Percentiles rank a stretch among this genome's conserved stretches.
These are phyloP conservation scores for Pyrus betulifolia DNA, from an alignment of 306 rosid species.

Conservation along the genomic window DNA sequence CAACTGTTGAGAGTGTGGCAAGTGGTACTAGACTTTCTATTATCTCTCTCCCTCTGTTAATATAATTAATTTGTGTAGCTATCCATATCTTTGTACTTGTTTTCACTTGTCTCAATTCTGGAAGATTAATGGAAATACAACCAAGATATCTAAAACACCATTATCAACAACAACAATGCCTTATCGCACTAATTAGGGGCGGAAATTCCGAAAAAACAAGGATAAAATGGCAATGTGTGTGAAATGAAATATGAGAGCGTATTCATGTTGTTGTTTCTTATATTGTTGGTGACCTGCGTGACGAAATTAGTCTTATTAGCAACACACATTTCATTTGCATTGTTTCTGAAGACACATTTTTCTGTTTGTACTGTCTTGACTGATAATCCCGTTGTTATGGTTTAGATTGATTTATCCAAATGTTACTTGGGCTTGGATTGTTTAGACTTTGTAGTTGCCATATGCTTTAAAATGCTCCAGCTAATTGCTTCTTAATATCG, in stretches of 20 bases:
- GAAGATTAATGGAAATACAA: neutral
- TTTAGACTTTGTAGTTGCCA: neutral
- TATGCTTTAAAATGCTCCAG: neutral
- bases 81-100: constrained; percentile 11
- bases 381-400: neutral
- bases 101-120: constrained; percentile 11
- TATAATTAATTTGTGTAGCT: constrained; percentile 5
- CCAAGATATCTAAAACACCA: neutral
- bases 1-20: constrained; percentile 45
- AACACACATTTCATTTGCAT: neutral
- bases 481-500: neutral
- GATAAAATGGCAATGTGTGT: too few relatives aligned
- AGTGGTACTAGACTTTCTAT: constrained; percentile 44
- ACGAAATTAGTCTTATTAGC: neutral
- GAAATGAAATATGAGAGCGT: neutral
- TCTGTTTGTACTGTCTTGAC: neutral
- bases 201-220: neutral
- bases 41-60: neutral
- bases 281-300: neutral
- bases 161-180: too few relatives aligned
- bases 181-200: too few relatives aligned
- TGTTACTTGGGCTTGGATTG: neutral
- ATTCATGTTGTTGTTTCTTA: neutral
- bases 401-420: too few relatives aligned
- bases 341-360: neutral